These are phyloP conservation scores for Nissolia schottii DNA, from an alignment of 306 rosid genomes.

Conservation along the genomic window DNA sequence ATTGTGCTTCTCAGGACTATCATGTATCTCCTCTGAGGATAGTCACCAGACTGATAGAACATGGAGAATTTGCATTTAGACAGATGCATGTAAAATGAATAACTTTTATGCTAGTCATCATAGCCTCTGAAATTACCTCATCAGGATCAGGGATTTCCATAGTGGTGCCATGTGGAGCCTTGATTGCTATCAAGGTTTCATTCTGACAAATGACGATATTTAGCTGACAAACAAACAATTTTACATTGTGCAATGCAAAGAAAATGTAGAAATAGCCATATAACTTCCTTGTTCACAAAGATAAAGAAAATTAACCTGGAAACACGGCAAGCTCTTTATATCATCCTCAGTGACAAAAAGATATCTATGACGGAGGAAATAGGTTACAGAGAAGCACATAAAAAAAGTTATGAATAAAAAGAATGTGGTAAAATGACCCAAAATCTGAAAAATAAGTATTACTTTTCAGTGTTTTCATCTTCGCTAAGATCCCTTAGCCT, in stretches of 20 bases:
- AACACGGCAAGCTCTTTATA: conserved; percentile 86
- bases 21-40: conserved; percentile 93
- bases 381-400: neutral
- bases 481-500: conserved; percentile 77
- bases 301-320: conserved; percentile 52
- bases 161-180: conserved; percentile 97
- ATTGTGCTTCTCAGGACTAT: conserved; percentile 90
- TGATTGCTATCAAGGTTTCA: conserved; percentile 95
- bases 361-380: conserved; percentile 46
- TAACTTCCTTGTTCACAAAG: neutral
- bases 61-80: conserved; percentile 31
- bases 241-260: conserved; percentile 5
- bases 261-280: neutral
- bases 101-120: neutral
- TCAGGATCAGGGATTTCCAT: conserved; percentile 99
- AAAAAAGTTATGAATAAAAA: conserved; percentile 6
- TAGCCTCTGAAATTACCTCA: conserved; percentile 59
- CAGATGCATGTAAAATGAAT: conserved; percentile 4
- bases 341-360: conserved; percentile 97
- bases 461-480: conserved; percentile 86
- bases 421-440: neutral
- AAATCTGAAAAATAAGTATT: conserved; percentile 22
- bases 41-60: conserved; percentile 71
- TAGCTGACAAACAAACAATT: conserved; percentile 7
- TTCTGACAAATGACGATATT: conserved; percentile 49